Evolutionary conservation across 2,329 filamentous ascomycete genomes (phyloP), one percentile per base, ranked within the genome.

Genomic region (Tolypocladium sp.): DNA sequence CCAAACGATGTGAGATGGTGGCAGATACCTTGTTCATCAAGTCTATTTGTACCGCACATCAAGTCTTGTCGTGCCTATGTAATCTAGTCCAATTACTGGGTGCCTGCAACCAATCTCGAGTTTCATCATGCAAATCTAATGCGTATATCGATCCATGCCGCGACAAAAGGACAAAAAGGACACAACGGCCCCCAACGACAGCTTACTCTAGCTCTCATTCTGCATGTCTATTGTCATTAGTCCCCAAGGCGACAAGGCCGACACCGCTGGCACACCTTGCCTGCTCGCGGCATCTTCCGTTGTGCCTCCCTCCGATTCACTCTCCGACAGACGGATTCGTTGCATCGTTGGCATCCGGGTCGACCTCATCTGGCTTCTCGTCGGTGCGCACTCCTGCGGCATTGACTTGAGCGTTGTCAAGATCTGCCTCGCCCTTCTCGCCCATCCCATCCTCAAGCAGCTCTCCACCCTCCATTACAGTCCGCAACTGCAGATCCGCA

Each of bases 361-460:
- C 37, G 40, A 12, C 33, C 25, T 40, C 35, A 13, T 56, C 42
- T 4, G 25, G 12, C 20, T 49, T 17, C 9, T 59, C 27, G 30
- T 62, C 62, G 6, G 35, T 77, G 74, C 59, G 59, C 44, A 74
- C 73, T 13, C 81, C 82, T 2, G 77, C 79, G 0, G 81, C 82
- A 57, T 84, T 84, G 59, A 76, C 75, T 67, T 83, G 81, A 7
- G 80, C 82, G 57, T 84, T 80, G 63, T 84, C 82, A 17, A 84
- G 74, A 58, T 84, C 82, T 3, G 76, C 77, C 8, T 77, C 76
- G 12, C 82, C 81, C 69, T 82, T 82, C 63, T 79, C 77, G 51
- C 81, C 82, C 80, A 84, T 84, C 59, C 82, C 81, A 44, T 75
- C 78, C 66, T 84, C 80, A 35, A 77, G 71, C 4, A 83, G 73